Conservation (phyloP, 306 rosid genomes). For the Vigna nakashimae region DNA sequence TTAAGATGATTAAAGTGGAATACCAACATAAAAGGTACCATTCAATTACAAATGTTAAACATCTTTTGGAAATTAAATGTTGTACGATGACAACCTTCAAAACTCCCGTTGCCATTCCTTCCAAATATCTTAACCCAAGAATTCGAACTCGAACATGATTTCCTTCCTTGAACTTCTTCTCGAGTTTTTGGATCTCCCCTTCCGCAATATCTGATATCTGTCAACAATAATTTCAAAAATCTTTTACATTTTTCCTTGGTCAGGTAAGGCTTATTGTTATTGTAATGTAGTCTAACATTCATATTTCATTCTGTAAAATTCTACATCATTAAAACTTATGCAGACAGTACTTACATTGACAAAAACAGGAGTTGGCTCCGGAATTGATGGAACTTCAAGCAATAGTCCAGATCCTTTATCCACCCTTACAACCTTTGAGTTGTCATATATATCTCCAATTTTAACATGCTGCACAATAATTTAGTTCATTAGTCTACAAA, state of each 20-base stretch:
- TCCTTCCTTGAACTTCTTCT: slow-evolving; percentile 90
- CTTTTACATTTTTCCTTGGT: slow-evolving; percentile 22
- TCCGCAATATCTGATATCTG: slow-evolving; percentile 89
- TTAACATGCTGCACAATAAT: slow-evolving; percentile 68
- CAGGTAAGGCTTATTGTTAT: slow-evolving; percentile 1
- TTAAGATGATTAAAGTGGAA: slow-evolving; percentile 15
- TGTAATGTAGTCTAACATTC: slow-evolving; percentile 25
- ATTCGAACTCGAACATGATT: slow-evolving; percentile 79
- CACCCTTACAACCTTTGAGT: slow-evolving; percentile 86
- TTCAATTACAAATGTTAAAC: slow-evolving; percentile 13
- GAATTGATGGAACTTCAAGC: slow-evolving; percentile 79
- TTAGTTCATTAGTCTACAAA: slow-evolving; percentile 36
- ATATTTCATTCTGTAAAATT: slow-evolving; percentile 21
- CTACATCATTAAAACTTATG: slow-evolving; percentile 30
- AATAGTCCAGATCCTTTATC: slow-evolving; percentile 81
- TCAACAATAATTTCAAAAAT: slow-evolving; percentile 37
- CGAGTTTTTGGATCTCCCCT: slow-evolving; percentile 72
- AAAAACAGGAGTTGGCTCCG: slow-evolving; percentile 77
- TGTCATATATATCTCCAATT: slow-evolving; percentile 83
- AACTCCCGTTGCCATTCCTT: slow-evolving; percentile 90
- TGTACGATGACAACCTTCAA: slow-evolving; percentile 68
- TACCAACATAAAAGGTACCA: slow-evolving; percentile 7
- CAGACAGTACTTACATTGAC: slow-evolving; percentile 69
- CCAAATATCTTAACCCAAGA: slow-evolving; percentile 89
- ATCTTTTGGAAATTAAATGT: slow-evolving; percentile 3